Percentiles rank a stretch among this genome's conserved stretches.
Conservation (phyloP, 179 eudicot species). For the Spergularia azorica region DNA sequence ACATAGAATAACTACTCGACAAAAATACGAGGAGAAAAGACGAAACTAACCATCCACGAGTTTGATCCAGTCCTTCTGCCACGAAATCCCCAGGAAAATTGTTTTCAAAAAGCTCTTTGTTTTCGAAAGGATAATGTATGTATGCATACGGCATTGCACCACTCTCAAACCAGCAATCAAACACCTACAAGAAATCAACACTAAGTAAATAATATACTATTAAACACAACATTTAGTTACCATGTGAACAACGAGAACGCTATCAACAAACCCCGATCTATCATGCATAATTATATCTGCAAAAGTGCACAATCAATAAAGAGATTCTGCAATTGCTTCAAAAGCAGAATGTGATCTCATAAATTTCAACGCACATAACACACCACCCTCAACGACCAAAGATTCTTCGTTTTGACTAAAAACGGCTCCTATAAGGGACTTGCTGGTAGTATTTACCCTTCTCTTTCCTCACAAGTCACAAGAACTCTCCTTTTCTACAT, state of each 20-base stretch:
- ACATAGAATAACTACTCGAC: not conserved
- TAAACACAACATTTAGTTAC: not conserved
- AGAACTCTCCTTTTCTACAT: not conserved
- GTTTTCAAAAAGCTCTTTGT: constrained; percentile 72
- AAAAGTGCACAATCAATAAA: not conserved
- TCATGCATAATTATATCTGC: not conserved
- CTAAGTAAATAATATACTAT: not conserved
- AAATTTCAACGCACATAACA: too few species aligned
- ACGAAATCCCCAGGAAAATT: constrained; percentile 97
- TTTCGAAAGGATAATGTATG: constrained; percentile 95
- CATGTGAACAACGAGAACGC: not conserved
- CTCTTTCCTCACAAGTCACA: not conserved
- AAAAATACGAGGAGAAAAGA: constrained; percentile 7
- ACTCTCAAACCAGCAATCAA: constrained; percentile 99
- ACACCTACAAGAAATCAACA: constrained; percentile 53
- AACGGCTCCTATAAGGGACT: too few species aligned
- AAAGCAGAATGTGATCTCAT: too few species aligned
- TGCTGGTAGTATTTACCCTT: not conserved
- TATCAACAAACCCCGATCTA: not conserved
- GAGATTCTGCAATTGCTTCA: not conserved
- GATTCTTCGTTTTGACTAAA: too few species aligned
- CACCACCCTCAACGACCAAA: not conserved
- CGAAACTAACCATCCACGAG: constrained; percentile 88
- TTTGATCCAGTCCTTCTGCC: constrained; percentile 99
- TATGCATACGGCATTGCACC: constrained; percentile 99